Evolutionary conservation across 345 rosid species (phyloP), one percentile per base, ranked within the genome.

Genomic region (Brassica rapa): DNA sequence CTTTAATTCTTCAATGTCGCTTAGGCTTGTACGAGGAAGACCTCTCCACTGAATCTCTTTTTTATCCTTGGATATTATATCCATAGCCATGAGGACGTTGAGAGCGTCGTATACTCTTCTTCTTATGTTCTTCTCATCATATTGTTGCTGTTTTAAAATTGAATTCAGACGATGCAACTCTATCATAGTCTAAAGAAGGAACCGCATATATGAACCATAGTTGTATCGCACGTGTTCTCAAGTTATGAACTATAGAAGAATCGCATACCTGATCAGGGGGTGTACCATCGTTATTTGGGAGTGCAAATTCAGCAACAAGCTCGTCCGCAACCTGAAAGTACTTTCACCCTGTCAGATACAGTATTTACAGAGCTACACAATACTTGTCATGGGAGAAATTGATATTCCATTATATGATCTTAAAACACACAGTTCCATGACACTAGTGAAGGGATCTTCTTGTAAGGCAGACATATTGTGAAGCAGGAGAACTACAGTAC

Each of bases 41-140:
- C 99, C 99, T 85, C 87, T 91, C 99, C 99, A 96, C 43, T 90
- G 98, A 79, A 96, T 96, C 79, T 93, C 99, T 43, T 96, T 96
- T 81, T 96, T 96, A 86, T 93, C 97, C 78, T 96, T 96, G 4
- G 99, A 91, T 80, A 96, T 90, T 53, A 96, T 96, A 86, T 96
- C 98, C 91, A 96, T 89, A 10, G 99, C 99, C 99, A 93, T 96
- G 71, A 96, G 97, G 46, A 96, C 99, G 81, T 96, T 96, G 60
- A 96, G 81, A 27, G 99, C 99, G 85, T 96, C 99, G 81, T 96
- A 96, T 63, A 96, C 99, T 88, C 99, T 88, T 77, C 99, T 78
- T 70, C 99, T 85, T 68, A 96, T 96, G 89, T 93, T 96, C 82
- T 96, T 96, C 88, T 96, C 99, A 53, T 96, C 99, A 82, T 89